phyloP scores from a whole-genome alignment of 2,329 filamentous ascomycete species.

The Fusarium clavum region DNA sequence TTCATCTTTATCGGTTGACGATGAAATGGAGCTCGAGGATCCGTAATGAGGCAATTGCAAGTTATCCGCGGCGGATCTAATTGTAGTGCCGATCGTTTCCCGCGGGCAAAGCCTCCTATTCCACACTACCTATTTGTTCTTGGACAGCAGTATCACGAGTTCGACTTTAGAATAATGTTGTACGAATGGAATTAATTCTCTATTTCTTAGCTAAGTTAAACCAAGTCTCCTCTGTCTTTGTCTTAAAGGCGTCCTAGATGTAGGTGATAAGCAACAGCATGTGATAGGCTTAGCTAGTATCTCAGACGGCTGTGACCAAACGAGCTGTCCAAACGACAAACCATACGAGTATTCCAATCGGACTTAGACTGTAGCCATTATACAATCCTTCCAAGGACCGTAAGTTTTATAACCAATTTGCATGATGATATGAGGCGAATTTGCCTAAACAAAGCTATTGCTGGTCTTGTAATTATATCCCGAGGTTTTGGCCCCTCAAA shows the following conservation, averaged over 20 bases:
- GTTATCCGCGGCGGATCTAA: slow-evolving; percentile 5
- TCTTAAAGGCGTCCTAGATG: background rate
- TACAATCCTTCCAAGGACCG: background rate
- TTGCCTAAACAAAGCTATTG: background rate
- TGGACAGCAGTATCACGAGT: background rate
- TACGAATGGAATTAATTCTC: background rate
- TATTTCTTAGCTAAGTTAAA: background rate
- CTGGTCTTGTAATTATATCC: background rate
- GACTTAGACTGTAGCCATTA: rapidly evolving
- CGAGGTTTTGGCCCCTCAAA: background rate
- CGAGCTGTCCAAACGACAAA: slow-evolving; percentile 4
- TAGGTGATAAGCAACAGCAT: background rate
- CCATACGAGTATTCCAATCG: slow-evolving; percentile 15
- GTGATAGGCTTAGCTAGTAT: background rate
- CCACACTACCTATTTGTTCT: background rate
- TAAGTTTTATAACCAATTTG: background rate
- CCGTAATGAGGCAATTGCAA: background rate
- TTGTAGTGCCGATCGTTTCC: slow-evolving; percentile 10
- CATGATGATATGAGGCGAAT: too few species aligned
- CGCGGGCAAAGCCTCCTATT: slow-evolving; percentile 2
- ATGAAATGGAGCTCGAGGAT: background rate
- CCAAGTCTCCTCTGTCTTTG: background rate
- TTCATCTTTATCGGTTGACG: background rate
- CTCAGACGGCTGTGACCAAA: background rate
- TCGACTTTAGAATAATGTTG: background rate